These are phyloP conservation scores for Rossbeevera mucosa DNA, from an alignment of 768 basidiomycete species.

Conservation along the genomic window DNA sequence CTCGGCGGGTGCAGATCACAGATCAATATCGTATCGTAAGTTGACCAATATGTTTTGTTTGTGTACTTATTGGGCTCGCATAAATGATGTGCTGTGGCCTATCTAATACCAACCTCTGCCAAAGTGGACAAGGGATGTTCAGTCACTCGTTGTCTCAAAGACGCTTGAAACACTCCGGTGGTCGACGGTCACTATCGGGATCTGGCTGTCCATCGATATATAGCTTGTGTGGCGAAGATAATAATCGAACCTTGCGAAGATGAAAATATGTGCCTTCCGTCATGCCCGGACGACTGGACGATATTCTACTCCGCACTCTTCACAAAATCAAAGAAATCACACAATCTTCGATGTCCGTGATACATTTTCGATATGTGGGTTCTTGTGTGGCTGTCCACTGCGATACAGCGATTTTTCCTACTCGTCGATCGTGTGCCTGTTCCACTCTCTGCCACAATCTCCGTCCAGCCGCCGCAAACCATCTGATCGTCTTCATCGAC, in stretches of 20 bases:
- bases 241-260: not conserved
- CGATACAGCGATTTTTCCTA: not conserved
- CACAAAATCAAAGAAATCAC: not conserved
- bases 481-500: not conserved
- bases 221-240: not conserved
- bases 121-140: not conserved
- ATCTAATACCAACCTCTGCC: not conserved
- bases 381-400: not conserved
- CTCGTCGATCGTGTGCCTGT: not conserved
- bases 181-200: not conserved
- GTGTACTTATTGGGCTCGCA: not conserved
- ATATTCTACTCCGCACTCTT: not conserved
- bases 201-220: not conserved
- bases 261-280: not conserved
- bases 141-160: not conserved
- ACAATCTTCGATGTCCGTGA: not conserved
- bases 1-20: not conserved
- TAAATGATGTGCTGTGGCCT: not conserved
- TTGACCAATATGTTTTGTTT: not conserved
- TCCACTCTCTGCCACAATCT: not conserved
- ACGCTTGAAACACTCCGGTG: not conserved
- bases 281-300: not conserved
- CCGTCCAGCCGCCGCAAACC: not conserved
- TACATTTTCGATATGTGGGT: not conserved
- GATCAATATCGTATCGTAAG: no score